These are phyloP conservation scores for Talaromyces sp. DNA, from an alignment of 2,329 filamentous ascomycete species.

Conservation along the genomic window DNA sequence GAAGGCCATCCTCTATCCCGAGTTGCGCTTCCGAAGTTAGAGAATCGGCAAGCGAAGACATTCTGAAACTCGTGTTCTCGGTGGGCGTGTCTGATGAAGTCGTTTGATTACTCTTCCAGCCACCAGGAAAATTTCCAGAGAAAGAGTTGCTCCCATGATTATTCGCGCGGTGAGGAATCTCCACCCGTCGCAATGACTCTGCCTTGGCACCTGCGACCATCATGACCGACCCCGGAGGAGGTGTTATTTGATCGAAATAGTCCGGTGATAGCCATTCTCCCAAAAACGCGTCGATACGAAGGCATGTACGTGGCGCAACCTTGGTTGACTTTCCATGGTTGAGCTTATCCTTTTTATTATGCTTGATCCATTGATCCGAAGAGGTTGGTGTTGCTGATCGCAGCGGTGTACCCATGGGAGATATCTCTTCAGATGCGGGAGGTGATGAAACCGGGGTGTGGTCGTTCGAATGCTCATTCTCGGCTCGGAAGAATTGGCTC, in stretches of 20 bases:
- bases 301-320: slow-evolving; percentile 24
- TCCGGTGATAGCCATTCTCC: slow-evolving; percentile 93
- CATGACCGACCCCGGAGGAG: slow-evolving; percentile 77
- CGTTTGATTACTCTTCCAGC: slow-evolving; percentile 49
- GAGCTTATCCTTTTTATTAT: slow-evolving; percentile 2
- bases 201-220: slow-evolving; percentile 90
- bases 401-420: slow-evolving; percentile 19
- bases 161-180: slow-evolving; percentile 51
- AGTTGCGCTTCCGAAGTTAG: slow-evolving; percentile 46
- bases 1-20: slow-evolving; percentile 40
- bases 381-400: slow-evolving; percentile 33
- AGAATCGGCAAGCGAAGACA: slow-evolving; percentile 38
- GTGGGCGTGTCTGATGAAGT: slow-evolving; percentile 21
- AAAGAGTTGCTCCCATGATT: slow-evolving; percentile 35
- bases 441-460: background rate
- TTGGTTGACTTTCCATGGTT: slow-evolving; percentile 6
- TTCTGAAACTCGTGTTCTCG: slow-evolving; percentile 26
- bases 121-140: slow-evolving; percentile 53
- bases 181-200: slow-evolving; percentile 73
- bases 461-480: slow-evolving; percentile 20
- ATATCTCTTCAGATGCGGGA: slow-evolving; percentile 16
- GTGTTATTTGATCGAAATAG: slow-evolving; percentile 90
- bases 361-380: background rate
- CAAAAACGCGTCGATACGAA: slow-evolving; percentile 87
- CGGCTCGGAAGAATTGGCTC: slow-evolving; percentile 43